Evolutionary conservation across 805 yeast species (phyloP), one percentile per base, ranked within the genome.

Genomic region (Yarrowia phangngaensis): DNA sequence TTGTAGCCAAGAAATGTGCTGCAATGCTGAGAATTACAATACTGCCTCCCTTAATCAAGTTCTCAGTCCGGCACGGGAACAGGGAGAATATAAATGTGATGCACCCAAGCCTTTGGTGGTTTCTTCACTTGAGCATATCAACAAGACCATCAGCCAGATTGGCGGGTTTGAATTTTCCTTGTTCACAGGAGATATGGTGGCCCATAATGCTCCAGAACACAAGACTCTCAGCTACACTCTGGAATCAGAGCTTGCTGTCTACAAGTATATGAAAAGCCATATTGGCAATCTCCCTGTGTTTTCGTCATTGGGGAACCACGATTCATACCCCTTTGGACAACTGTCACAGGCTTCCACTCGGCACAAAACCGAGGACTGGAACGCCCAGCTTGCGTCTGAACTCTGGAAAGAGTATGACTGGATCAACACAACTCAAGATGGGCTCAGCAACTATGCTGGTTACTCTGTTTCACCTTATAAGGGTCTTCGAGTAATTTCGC

Each of bases 121-220:
- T 60, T 74, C 75, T 53, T 73, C 84, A 9, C 64, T 81, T 60
- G 67, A 69, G 41, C 65, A 75, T 17, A 66, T 75, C 46, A 60
- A 41, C 35, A 20, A 53, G 8, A 63, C 69, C 16, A 64, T 64
- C 52, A 64, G 67, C 34, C 28, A 62, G 20, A 60, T 11, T 56
- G 62, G 9, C 58, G 66, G 28, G 53, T 71, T 34, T 80, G 80
- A 78, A 40, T 81, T 81, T 58, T 71, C 82, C 2, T 62, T 82
- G 26, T 82, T 82, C 69, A 82, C 87, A 3, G 88, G 88, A 51
- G 89, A 82, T 58, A 69, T 80, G 60, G 82, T 81, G 47, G 88
- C 82, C 61, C 89, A 82, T 58, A 77, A 73, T 49, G 35, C 35
- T 6, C 59, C 68, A 6, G 69, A 70, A 35, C 70, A 72, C 57